Evolutionary conservation across 2,329 filamentous ascomycete species (phyloP).

Genomic region (Aspergillus bombycis): DNA sequence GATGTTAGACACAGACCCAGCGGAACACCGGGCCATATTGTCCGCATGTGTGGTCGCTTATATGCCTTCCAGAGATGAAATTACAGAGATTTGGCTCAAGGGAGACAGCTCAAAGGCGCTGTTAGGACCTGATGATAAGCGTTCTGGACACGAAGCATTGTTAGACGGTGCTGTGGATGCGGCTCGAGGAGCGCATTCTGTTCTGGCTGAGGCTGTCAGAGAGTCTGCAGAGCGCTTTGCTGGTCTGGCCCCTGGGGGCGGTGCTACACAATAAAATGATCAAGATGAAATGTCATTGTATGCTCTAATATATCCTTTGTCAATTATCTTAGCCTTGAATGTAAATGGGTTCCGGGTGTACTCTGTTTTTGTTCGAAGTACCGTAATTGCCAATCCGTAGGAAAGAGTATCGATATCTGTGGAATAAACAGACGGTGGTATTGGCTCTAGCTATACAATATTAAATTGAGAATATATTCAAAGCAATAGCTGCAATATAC

Average conservation of each 20-base stretch:
- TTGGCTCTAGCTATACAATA: too few relatives aligned
- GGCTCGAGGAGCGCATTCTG: slow-evolving; percentile 60
- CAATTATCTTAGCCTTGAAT: slow-evolving; percentile 27
- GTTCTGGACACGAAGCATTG: slow-evolving; percentile 53
- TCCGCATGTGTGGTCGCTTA: slow-evolving; percentile 92
- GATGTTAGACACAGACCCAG: slow-evolving; percentile 79
- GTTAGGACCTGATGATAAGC: slow-evolving; percentile 36
- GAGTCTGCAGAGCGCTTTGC: slow-evolving; percentile 55
- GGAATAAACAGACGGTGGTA: too few relatives aligned
- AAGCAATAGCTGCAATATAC: too few relatives aligned
- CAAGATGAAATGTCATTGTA: slow-evolving; percentile 27
- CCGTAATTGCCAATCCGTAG: too few relatives aligned
- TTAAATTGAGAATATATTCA: too few relatives aligned
- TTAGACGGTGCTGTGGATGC: slow-evolving; percentile 67
- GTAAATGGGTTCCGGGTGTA: not conserved
- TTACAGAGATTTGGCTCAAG: slow-evolving; percentile 94
- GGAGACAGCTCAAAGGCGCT: slow-evolving; percentile 58
- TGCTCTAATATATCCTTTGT: slow-evolving; percentile 12
- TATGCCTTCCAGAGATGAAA: slow-evolving; percentile 81
- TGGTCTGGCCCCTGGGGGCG: slow-evolving; percentile 22
- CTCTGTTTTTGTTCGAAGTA: not conserved
- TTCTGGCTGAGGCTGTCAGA: slow-evolving; percentile 63
- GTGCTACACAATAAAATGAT: slow-evolving; percentile 27
- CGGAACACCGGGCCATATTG: slow-evolving; percentile 75
- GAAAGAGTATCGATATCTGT: too few relatives aligned